Evolutionary conservation across 306 rosid genomes (phyloP).

Genomic region (Sechiopsis laciniata): DNA sequence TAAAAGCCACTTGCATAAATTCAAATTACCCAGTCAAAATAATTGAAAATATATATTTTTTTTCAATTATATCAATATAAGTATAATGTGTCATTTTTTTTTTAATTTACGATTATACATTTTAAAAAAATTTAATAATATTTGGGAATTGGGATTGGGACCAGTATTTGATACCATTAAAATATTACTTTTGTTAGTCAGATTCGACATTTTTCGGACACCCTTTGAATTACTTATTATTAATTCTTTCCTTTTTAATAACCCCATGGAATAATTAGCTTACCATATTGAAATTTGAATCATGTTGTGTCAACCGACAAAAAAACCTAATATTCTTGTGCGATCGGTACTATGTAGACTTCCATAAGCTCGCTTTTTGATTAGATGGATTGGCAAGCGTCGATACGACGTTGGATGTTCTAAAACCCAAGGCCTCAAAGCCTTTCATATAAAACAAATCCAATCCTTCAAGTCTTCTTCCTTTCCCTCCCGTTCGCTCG

Average conservation of each 20-base stretch:
- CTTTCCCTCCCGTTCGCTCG: not conserved
- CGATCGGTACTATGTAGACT: not conserved
- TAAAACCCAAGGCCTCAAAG: constrained; percentile 8
- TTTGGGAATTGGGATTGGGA: too few species aligned
- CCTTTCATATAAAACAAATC: not conserved
- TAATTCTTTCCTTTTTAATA: too few species aligned
- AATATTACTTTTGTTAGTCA: too few species aligned
- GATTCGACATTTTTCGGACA: not conserved
- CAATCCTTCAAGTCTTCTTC: not conserved
- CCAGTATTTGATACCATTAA: too few species aligned
- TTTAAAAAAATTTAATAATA: too few species aligned
- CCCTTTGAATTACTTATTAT: not conserved
- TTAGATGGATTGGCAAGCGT: not conserved
- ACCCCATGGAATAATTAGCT: not conserved
- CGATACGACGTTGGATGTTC: not conserved
- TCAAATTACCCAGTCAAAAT: too few species aligned
- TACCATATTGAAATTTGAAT: not conserved
- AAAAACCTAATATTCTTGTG: not conserved
- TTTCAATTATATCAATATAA: too few species aligned
- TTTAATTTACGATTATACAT: too few species aligned
- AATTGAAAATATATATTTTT: too few species aligned
- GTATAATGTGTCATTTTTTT: too few species aligned
- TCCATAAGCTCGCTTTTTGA: not conserved
- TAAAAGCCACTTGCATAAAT: too few species aligned
- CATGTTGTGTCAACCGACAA: too few species aligned